A percentile compares a stretch with the other conserved stretches of the same genome.
Conservation (phyloP, 352 stramenopile genomes). For the Pythium sukuiense region DNA sequence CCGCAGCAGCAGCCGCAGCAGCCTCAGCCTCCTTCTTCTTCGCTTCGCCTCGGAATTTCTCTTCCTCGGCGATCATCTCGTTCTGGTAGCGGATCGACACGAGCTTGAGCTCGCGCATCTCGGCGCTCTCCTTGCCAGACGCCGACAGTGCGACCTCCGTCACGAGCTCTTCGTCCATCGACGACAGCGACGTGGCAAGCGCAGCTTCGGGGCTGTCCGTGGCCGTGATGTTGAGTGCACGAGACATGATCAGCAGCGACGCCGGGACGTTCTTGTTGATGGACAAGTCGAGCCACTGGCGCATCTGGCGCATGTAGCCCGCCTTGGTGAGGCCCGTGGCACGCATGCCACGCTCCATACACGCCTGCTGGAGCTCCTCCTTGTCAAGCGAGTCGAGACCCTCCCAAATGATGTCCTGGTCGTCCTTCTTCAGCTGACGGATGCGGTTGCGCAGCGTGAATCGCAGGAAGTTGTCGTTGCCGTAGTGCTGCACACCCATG, state of each 20-base stretch:
- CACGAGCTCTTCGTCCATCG: conserved; percentile 87
- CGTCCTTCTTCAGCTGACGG: conserved; percentile 95
- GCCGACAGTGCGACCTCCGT: conserved; percentile 82
- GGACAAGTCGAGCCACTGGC: conserved; percentile 97
- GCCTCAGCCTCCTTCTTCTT: conserved; percentile 80
- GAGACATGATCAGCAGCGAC: conserved; percentile 98
- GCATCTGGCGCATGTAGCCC: conserved; percentile 94
- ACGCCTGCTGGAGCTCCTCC: conserved; percentile 96
- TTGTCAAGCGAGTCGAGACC: conserved; percentile 97
- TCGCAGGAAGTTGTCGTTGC: conserved; percentile 95
- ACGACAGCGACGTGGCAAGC: conserved; percentile 87
- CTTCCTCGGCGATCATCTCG: conserved; percentile 92
- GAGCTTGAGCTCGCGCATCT: conserved; percentile 83
- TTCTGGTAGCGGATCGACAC: conserved; percentile 96
- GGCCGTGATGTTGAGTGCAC: conserved; percentile 95
- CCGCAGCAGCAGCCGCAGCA: conserved; percentile 37
- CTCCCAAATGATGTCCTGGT: conserved; percentile 99
- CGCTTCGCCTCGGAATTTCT: conserved; percentile 87
- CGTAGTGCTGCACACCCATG: conserved; percentile 97
- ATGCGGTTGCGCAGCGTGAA: conserved; percentile 95
- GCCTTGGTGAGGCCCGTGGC: conserved; percentile 96
- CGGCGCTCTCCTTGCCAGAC: conserved; percentile 56
- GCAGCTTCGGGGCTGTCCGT: conserved; percentile 80
- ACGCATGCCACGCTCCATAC: conserved; percentile 97
- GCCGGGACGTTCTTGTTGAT: conserved; percentile 99